A percentile compares a stretch with the other conserved stretches of the same genome.
phyloP scores from a whole-genome alignment of 257 asterid genomes.

The Oldenlandia corymbosa region DNA sequence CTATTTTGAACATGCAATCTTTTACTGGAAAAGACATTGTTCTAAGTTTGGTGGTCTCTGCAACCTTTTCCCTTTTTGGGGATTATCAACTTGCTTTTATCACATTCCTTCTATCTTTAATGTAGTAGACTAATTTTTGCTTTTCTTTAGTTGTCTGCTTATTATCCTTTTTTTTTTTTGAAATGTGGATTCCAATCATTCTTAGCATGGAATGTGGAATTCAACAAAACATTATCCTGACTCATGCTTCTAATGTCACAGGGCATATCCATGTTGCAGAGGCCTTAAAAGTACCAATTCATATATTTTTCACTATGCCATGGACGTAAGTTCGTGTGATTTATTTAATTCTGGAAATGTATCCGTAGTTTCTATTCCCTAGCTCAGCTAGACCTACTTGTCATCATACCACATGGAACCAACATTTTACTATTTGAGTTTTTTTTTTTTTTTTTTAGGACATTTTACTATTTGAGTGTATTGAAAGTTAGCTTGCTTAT shows the following conservation, averaged over 20 bases:
- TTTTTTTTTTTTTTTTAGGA: no score
- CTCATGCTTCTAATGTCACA: conserved; percentile 31
- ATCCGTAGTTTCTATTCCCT: neutral
- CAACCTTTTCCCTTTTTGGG: neutral
- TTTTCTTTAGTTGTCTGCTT: neutral
- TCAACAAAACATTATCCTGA: conserved; percentile 14
- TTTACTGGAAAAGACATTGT: neutral
- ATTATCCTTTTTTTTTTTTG: neutral
- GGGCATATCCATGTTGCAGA: conserved; percentile 97
- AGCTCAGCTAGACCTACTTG: conserved; percentile 7
- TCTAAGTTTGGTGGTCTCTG: neutral
- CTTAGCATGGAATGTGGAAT: neutral
- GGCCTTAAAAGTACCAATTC: conserved; percentile 75
- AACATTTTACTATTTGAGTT: no score
- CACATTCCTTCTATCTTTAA: neutral
- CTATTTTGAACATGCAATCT: neutral
- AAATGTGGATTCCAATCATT: neutral
- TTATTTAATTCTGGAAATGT: conserved; percentile 8
- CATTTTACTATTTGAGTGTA: no score
- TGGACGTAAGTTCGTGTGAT: conserved; percentile 82
- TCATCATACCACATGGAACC: conserved; percentile 16
- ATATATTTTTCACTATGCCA: conserved; percentile 98
- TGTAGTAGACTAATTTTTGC: neutral
- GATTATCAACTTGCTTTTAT: neutral
- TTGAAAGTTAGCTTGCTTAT: conserved; percentile 8